Evolutionary conservation across 495 filamentous ascomycete species (phyloP).

Genomic region (Tuber magnatum): DNA sequence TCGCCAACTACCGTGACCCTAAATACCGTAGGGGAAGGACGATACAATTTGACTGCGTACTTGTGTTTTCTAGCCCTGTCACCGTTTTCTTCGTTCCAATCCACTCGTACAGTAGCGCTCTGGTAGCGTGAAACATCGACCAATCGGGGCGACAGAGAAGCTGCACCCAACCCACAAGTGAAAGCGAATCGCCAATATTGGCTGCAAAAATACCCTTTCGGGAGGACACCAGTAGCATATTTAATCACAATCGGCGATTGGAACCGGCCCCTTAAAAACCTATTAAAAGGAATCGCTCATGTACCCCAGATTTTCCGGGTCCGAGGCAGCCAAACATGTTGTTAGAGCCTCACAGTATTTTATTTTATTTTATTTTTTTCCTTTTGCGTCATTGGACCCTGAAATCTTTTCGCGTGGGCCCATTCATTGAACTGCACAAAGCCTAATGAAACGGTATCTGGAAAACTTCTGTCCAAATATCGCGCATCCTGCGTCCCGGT

Average conservation of each 20-base stretch:
- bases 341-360: conserved; percentile 24
- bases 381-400: conserved; percentile 35
- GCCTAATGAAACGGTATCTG: neutral
- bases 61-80: neutral
- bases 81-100: neutral
- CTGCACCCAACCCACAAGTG: neutral
- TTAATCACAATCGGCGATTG: neutral
- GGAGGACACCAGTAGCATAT: neutral
- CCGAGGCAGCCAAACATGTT: neutral
- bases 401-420: conserved; percentile 10
- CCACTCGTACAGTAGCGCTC: too few species aligned
- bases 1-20: neutral
- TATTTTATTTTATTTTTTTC: conserved; percentile 4
- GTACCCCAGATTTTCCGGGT: conserved; percentile 1
- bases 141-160: neutral
- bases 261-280: neutral
- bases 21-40: neutral
- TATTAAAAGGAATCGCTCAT: neutral
- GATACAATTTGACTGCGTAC: neutral
- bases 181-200: neutral
- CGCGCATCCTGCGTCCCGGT: neutral
- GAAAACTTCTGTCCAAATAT: neutral
- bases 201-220: neutral
- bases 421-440: conserved; percentile 8
- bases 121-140: neutral